A percentile compares a stretch with the other conserved stretches of the same genome.
Evolutionary conservation across 805 yeast genomes (phyloP).

Genomic region (Phaffomyces thermotolerans): DNA sequence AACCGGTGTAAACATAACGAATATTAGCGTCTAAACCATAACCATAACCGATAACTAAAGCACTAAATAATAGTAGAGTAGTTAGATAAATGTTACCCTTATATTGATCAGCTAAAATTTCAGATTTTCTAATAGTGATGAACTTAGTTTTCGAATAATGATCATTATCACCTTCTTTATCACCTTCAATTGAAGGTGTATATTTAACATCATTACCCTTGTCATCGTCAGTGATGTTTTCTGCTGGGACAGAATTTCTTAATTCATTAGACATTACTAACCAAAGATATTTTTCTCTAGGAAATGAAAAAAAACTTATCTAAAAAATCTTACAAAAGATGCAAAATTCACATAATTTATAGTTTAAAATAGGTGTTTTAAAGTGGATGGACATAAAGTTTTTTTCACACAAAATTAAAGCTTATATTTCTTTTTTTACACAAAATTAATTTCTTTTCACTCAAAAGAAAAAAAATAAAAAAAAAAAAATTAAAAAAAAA

Average conservation of each 20-base stretch:
- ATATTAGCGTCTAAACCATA: conserved; percentile 48
- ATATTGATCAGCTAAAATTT: conserved; percentile 42
- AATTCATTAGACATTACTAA: not conserved
- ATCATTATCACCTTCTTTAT: not conserved
- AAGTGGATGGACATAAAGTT: too few relatives aligned
- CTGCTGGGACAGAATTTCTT: not conserved
- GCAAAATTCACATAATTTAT: too few relatives aligned
- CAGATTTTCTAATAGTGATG: conserved; percentile 43
- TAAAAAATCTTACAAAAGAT: too few relatives aligned
- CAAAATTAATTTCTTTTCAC: too few relatives aligned
- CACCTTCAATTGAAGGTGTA: not conserved
- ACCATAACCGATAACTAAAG: conserved; percentile 45
- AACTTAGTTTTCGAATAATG: conserved; percentile 24
- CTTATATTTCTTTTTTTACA: too few relatives aligned
- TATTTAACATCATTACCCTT: not conserved
- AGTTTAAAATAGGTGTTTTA: too few relatives aligned
- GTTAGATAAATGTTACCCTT: conserved; percentile 26
- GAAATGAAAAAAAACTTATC: too few relatives aligned
- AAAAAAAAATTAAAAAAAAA: too few relatives aligned
- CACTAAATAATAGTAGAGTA: conserved; percentile 32
- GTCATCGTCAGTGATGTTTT: not conserved
- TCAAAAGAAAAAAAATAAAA: too few relatives aligned
- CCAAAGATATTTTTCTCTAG: too few relatives aligned
- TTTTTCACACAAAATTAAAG: too few relatives aligned
- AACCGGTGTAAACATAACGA: conserved; percentile 42